A percentile compares a stretch with the other conserved stretches of the same genome.
Evolutionary conservation across 1,139 yeast genomes (phyloP).

Genomic region (Magnusiomyces tetraspermus): DNA sequence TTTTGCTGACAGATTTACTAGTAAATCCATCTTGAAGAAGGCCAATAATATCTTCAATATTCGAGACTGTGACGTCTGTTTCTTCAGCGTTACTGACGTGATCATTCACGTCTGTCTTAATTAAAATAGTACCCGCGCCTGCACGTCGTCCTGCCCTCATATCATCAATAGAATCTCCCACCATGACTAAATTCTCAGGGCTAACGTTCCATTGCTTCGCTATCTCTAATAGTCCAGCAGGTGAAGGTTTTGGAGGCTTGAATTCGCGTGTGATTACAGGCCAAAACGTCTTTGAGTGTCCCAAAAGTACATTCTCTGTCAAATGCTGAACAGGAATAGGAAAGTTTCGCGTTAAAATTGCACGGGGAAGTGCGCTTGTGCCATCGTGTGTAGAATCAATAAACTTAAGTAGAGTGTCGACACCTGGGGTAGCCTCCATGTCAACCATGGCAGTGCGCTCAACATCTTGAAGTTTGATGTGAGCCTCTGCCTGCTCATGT

Average conservation of each 20-base stretch:
- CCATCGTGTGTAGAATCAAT: slow-evolving; percentile 29
- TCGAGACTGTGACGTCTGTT: slow-evolving; percentile 37
- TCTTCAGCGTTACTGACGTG: slow-evolving; percentile 32
- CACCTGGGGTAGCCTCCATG: slow-evolving; percentile 48
- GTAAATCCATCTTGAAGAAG: slow-evolving; percentile 34
- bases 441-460: slow-evolving; percentile 50
- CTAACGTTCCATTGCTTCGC: slow-evolving; percentile 37
- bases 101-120: slow-evolving; percentile 41
- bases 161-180: slow-evolving; percentile 60
- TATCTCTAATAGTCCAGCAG: slow-evolving; percentile 49
- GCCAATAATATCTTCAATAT: slow-evolving; percentile 36
- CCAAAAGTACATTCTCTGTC: neutral
- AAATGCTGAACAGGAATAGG: slow-evolving; percentile 22
- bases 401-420: slow-evolving; percentile 27
- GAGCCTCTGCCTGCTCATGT: slow-evolving; percentile 37
- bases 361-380: slow-evolving; percentile 33
- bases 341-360: slow-evolving; percentile 54
- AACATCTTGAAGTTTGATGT: slow-evolving; percentile 38
- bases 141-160: slow-evolving; percentile 51
- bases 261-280: slow-evolving; percentile 46
- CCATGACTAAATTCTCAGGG: slow-evolving; percentile 48
- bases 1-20: slow-evolving; percentile 13
- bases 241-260: slow-evolving; percentile 56
- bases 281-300: neutral
- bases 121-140: slow-evolving; percentile 46